Evolutionary conservation across 495 filamentous ascomycete species (phyloP).

Genomic region (Aspergillus indologenus): DNA sequence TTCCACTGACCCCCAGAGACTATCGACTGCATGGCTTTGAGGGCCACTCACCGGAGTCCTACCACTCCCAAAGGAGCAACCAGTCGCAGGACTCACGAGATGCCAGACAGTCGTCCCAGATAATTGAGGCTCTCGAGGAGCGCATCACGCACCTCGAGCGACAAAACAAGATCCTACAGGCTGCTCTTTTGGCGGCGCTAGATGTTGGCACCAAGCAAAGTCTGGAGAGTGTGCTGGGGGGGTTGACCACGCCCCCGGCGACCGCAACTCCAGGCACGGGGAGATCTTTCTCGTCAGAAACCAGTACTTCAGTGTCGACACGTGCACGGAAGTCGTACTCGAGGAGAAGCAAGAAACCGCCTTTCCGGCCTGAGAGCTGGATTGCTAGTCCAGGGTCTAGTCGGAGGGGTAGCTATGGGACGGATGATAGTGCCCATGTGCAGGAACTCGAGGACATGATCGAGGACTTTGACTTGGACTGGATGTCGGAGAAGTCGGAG

Average conservation of each 20-base stretch:
- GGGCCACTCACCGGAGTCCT: constrained; percentile 23
- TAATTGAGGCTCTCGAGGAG: constrained; percentile 29
- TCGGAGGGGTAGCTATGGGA: constrained; percentile 14
- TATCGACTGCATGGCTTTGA: constrained; percentile 23
- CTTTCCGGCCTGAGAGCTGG: constrained; percentile 36
- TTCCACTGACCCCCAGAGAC: constrained; percentile 28
- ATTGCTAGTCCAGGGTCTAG: constrained; percentile 22
- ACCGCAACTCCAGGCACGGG: constrained; percentile 19
- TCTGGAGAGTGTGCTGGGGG: constrained; percentile 25
- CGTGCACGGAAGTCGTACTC: background rate
- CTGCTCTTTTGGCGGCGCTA: constrained; percentile 41
- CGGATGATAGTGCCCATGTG: constrained; percentile 24
- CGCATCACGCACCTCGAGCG: constrained; percentile 42
- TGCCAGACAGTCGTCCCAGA: constrained; percentile 9
- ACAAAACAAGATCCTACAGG: constrained; percentile 46
- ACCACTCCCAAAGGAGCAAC: constrained; percentile 24
- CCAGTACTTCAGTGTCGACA: constrained; percentile 17
- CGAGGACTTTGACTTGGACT: constrained; percentile 38
- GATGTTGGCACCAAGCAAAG: constrained; percentile 33
- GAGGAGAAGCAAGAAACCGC: constrained; percentile 1
- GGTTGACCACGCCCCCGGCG: constrained; percentile 21
- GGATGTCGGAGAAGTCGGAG: constrained; percentile 38
- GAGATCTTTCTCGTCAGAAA: constrained; percentile 20
- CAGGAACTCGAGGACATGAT: constrained; percentile 39
- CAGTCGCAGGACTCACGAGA: background rate